These are phyloP conservation scores for Nicotiana attenuata DNA, from an alignment of 257 asterid genomes.

Conservation along the genomic window DNA sequence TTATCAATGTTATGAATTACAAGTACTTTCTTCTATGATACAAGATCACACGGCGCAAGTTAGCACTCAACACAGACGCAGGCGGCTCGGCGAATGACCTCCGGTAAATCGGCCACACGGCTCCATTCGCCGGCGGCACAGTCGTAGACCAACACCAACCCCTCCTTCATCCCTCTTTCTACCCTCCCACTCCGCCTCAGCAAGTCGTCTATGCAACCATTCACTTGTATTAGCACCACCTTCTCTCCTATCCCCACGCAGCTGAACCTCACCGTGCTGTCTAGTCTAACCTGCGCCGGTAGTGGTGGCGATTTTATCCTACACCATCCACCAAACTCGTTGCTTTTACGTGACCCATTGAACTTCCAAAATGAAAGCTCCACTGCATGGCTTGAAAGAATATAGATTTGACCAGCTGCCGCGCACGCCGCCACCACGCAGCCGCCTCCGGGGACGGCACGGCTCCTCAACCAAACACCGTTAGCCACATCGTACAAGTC, in stretches of 20 bases:
- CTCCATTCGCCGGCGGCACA: conserved; percentile 61
- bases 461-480: conserved; percentile 63
- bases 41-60: neutral
- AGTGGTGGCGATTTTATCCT: conserved; percentile 67
- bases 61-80: conserved; percentile 78
- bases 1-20: no score
- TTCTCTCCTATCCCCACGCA: conserved; percentile 61
- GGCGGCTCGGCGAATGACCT: conserved; percentile 80
- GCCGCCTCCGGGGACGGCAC: conserved; percentile 75
- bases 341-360: conserved; percentile 36
- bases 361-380: conserved; percentile 85
- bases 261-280: conserved; percentile 73
- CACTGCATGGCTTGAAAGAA: conserved; percentile 83
- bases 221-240: conserved; percentile 74
- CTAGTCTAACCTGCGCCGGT: conserved; percentile 78
- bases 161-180: conserved; percentile 66
- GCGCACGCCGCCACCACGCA: conserved; percentile 88
- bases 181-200: conserved; percentile 60
- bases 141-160: conserved; percentile 65
- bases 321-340: conserved; percentile 65
- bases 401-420: conserved; percentile 39
- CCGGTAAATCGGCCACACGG: conserved; percentile 70
- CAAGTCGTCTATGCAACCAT: conserved; percentile 70
- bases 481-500: conserved; percentile 64
- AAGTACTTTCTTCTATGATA: no score